Percentiles rank a stretch among this genome's conserved stretches.
Conservation (phyloP, 228 moss, liverwort and hornwort species). For the Sphagnum fallax region DNA sequence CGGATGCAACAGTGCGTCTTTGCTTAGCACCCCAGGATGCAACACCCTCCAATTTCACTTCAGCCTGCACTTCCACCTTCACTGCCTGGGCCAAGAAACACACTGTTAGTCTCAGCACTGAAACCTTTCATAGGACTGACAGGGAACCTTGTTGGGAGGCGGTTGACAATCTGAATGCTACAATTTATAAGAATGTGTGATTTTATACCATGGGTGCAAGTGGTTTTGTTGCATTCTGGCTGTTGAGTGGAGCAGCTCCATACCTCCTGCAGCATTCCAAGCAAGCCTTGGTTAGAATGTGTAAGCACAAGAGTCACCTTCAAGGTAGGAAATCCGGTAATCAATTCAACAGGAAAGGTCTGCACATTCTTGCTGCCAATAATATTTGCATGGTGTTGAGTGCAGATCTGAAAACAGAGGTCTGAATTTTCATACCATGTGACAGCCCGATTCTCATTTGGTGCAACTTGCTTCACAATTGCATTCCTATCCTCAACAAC, state of each 20-base stretch:
- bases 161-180: not conserved
- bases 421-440: constrained; percentile 23
- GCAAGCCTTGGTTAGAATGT: too few relatives aligned
- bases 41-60: constrained; percentile 36
- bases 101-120: too few relatives aligned
- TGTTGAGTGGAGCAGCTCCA: constrained; percentile 30
- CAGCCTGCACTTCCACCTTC: constrained; percentile 22
- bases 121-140: not conserved
- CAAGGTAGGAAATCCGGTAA: too few relatives aligned
- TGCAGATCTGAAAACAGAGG: too few relatives aligned
- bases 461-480: constrained; percentile 27
- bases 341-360: too few relatives aligned
- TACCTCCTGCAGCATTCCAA: constrained; percentile 19
- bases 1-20: constrained; percentile 42
- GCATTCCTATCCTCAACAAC: constrained; percentile 6
- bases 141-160: not conserved
- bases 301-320: too few relatives aligned
- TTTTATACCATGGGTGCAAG: constrained; percentile 13
- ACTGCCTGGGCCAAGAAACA: constrained; percentile 3
- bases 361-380: too few relatives aligned
- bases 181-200: too few relatives aligned
- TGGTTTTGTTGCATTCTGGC: constrained; percentile 17
- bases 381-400: too few relatives aligned
- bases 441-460: constrained; percentile 27
- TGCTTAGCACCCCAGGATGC: constrained; percentile 81